Evolutionary conservation across 805 yeast genomes (phyloP), one percentile per base, ranked within the genome.

Genomic region (Cyberlindnera euphorbiae): DNA sequence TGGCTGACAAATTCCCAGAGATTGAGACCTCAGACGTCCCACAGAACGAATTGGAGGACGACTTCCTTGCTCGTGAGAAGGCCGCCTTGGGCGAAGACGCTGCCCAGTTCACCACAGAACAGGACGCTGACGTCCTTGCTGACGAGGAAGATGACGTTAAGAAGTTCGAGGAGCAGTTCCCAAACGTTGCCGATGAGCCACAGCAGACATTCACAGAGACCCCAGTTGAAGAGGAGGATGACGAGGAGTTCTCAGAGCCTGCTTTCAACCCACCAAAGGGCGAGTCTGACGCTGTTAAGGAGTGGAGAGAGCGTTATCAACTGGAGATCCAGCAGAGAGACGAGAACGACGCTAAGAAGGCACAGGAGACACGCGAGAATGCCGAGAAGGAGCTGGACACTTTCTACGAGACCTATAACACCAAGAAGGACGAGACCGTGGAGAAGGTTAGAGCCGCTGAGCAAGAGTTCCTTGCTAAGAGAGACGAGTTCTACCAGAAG

Each of bases 371-470:
- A 40, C 73, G 82, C 38, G 73, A 75, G 34, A 80, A 81, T 44
- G 97, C 97, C 8, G 75, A 77, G 53, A 77, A 79, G 57, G 79
- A 87, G 36, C 77, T 88, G 53, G 96, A 90, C 58, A 95, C 84
- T 46, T 90, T 90, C 60, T 90, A 90, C 61, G 95, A 86, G 51
- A 81, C 80, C 55, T 90, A 90, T 69, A 88, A 86, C 64, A 68
- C 71, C 55, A 89, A 89, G 66, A 82, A 79, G 60, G 90, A 86
- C 35, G 73, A 73, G 46, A 75, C 78, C 34, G 64, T 79, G 38
- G 79, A 75, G 42, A 71, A 73, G 40, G 80, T 84, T 10, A 68
- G 70, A 56, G 66, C 67, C 34, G 93, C 82, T 49, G 85, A 86
- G 49, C 78, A 75, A 47, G 76, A 74, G 42, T 88, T 82, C 56